Base-by-base conservation (phyloP, 768 basidiomycete genomes). In the Coprinellus micaceus region DNA sequence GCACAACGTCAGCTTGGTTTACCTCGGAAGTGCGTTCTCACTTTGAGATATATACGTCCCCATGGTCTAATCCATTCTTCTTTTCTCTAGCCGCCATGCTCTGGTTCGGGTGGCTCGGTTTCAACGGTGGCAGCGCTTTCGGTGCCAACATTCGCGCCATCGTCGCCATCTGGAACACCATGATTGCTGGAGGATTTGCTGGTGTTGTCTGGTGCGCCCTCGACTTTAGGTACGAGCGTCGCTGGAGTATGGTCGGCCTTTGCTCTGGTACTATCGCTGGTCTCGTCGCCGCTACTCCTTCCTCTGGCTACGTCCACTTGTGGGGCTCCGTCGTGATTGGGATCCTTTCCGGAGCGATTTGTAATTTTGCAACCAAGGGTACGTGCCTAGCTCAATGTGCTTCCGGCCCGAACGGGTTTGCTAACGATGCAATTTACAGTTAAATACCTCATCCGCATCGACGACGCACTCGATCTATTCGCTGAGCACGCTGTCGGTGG, bases 251-350 rank as follows among this genome's bases (percentile, higher is more conserved):
- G 82, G 91, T 96, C 61, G 91, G 92, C 28, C 89, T 97, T 70
- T 96, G 94, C 71, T 91, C 79, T n/a, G 94, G 94, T 22, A 91
- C 91, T 19, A 89, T 96, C 59, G 88, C 91, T 22, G 93, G 91
- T 43, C 79, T 92, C 47, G 92, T 94, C 51, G 90, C 89, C 33
- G 91, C 91, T 43, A 95, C 93, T 13, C 94, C 94, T 10, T 86
- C 90, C 10, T 87, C 88, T 12, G 94, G 94, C 30, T 94, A 74
- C 69, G 76, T 96, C 36, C 83, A 83, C 28, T 78, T 88, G 2
- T 91, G 93, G 82, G 82, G 85, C 0, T 80, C 90, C 37, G 77
- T 95, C 26, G 75, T 92, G 25, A 79, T 88, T 60, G 94, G 94
- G 39, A 69, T 87, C 62, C 65, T 94, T 48, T 79, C 86, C 4